Base-by-base conservation (phyloP, 1,284 basidiomycete genomes). In the Austropuccinia psidii region DNA sequence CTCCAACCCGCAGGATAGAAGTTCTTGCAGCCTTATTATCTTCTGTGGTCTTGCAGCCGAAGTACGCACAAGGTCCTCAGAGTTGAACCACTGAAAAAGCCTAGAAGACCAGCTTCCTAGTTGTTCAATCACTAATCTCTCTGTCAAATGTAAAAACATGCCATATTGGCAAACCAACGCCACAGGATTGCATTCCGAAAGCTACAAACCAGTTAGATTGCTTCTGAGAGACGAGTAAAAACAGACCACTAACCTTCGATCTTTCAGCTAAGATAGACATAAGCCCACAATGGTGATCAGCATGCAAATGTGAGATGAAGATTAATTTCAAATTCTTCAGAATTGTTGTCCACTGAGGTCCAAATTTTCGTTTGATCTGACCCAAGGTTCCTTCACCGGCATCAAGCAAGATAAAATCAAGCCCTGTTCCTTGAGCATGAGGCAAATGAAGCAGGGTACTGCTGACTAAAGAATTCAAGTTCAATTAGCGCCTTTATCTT, bases 361-460 rank as follows among this genome's bases (percentile, higher is more conserved):
- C 93, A 77, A 88, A 95, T 60, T 88, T 85, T 11, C 95, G 86
- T 4, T 84, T 84, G 8, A 98, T 84, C 79, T 98, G 93, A 1
- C 93, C 93, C 83, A 89, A 89, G 0, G 94, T 94, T 0, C 91
- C 91, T 81, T 98, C 94, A 0, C 94, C 94, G 1, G 86, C 86
- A 77, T 98, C 95, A 2, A 98, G 85, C n/a, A 98, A 82, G 31
- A 97, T 76, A 74, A 55, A 73, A 41, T 65, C 27, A 33, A 65
- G 55, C 31, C 19, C 39, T 11, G 29, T n/a, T 15, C 27, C 27
- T 21, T 68, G 17, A 13, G 37, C 35, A 24, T 64, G 33, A 41
- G 70, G 70, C 47, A 73, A 47, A 29, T 73, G 70, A 31, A 73
- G 43, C 39, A 73, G 41, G 2, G 70, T 73, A 17, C 50, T 61